A percentile compares a stretch with the other conserved stretches of the same genome.
These are phyloP conservation scores for Panus rudis DNA, from an alignment of 768 basidiomycete species.

Conservation along the genomic window DNA sequence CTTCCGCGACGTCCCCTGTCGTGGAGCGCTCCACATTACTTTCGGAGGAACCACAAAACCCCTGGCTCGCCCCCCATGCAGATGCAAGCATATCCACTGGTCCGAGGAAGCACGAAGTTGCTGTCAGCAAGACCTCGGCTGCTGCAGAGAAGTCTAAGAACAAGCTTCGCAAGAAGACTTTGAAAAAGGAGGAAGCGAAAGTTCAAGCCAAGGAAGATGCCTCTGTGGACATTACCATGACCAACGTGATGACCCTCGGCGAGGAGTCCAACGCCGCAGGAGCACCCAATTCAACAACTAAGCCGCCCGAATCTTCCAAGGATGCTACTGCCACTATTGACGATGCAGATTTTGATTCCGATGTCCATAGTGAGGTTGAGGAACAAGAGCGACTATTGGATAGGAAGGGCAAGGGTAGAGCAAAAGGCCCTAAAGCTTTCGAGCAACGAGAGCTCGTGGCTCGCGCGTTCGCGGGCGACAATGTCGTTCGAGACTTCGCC, in stretches of 20 bases:
- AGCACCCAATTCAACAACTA: background rate
- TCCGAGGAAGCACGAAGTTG: slow-evolving; percentile 68
- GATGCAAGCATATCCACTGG: slow-evolving; percentile 33
- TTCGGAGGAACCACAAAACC: slow-evolving; percentile 41
- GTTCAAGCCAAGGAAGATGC: slow-evolving; percentile 68
- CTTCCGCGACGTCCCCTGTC: slow-evolving; percentile 16
- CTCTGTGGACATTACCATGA: slow-evolving; percentile 65
- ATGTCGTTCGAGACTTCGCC: slow-evolving; percentile 88
- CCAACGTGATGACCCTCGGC: slow-evolving; percentile 35
- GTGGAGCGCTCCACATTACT: slow-evolving; percentile 10
- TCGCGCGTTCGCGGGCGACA: slow-evolving; percentile 93
- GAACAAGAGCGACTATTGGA: slow-evolving; percentile 49
- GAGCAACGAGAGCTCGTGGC: slow-evolving; percentile 90
- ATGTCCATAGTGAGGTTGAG: slow-evolving; percentile 60
- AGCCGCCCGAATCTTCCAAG: background rate
- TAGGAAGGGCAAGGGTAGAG: slow-evolving; percentile 37
- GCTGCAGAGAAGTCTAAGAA: slow-evolving; percentile 60
- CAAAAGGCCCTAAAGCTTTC: slow-evolving; percentile 54
- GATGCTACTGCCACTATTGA: slow-evolving; percentile 10
- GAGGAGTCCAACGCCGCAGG: slow-evolving; percentile 9
- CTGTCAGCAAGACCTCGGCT: slow-evolving; percentile 62
- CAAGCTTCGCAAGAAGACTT: slow-evolving; percentile 60
- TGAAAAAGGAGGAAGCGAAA: slow-evolving; percentile 50
- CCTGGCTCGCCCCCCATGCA: slow-evolving; percentile 59
- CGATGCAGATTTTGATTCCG: slow-evolving; percentile 38